Evolutionary conservation across 805 yeast genomes (phyloP), one percentile per base, ranked within the genome.

Genomic region (Nakazawaea ernobii): DNA sequence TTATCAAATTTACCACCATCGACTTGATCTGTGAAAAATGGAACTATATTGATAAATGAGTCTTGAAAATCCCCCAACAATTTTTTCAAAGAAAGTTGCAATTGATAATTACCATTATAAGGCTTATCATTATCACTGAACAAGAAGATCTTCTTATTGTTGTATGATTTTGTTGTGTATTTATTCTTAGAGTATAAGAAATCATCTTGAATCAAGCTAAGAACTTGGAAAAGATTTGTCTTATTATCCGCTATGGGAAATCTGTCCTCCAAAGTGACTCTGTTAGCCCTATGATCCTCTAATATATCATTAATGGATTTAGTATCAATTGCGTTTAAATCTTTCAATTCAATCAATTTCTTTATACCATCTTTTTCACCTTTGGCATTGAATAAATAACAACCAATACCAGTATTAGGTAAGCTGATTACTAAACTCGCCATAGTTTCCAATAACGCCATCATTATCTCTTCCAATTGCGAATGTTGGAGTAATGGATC

Each of bases 41-140:
- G 91, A n/a, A 67, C 63, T 26, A 90, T 72, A 14, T 65, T 67
- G 32, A 84, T 79, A 36, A 63, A 66, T 14, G 71, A 67, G 45
- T 79, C 78, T 48, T 77, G 75, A 48, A 81, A 71, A 60, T 86
- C 94, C 35, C 74, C 73, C 11, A 84, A 71, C 5, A 82, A 68
- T 15, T 75, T 76, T 53, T 82, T 74, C 24, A 87, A 66, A 6
- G 77, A 66, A 40, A 68, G 69, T 55, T 73, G 74, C 3, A 70
- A 65, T 2, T 56, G 48, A 13, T 72, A 68, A 7, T 67, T 55
- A 7, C 67, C 66, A 45, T 70, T 69, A 52, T 66, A 74, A 0
- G 97, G 97, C 40, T 63, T 64, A 54, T 85, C 94, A 59, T 84
- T 80, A 59, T 83, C 85, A 0, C 96, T 87, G 57, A 90, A 78